Percentiles rank a stretch among this genome's conserved stretches.
Conservation (phyloP, 2,329 filamentous ascomycete genomes). For the Cadophora sp. region DNA sequence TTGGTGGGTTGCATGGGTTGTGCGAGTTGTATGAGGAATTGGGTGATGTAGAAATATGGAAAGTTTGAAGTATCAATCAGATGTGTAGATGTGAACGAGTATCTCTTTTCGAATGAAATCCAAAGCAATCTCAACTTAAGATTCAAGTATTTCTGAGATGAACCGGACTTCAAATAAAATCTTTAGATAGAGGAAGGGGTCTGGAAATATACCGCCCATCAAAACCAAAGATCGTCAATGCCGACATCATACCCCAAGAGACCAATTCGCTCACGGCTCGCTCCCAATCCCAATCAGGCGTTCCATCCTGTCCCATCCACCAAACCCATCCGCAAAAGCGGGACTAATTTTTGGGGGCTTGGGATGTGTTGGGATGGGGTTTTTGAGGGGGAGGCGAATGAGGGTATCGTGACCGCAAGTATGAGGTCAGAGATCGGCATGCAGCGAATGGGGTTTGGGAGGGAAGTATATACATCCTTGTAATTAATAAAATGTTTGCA, state of each 20-base stretch:
- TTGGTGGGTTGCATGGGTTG: neutral
- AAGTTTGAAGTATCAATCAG: no score
- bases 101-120: neutral
- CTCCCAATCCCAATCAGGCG: no score
- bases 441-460: neutral
- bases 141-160: no score
- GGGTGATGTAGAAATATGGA: neutral
- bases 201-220: no score
- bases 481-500: no score
- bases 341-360: neutral
- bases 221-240: no score
- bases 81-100: neutral
- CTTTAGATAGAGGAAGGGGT: no score
- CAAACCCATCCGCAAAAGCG: neutral
- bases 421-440: constrained; percentile 9
- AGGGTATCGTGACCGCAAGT: constrained; percentile 11
- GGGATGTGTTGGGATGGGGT: neutral
- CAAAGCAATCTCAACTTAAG: no score
- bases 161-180: no score
- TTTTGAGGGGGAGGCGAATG: neutral
- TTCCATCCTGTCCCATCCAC: no score
- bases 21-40: neutral
- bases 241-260: neutral
- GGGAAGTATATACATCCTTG: constrained; percentile 11
- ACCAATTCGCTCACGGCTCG: neutral